These are phyloP conservation scores for Agroathelia rolfsii DNA, from an alignment of 1,284 basidiomycete genomes.

Conservation along the genomic window DNA sequence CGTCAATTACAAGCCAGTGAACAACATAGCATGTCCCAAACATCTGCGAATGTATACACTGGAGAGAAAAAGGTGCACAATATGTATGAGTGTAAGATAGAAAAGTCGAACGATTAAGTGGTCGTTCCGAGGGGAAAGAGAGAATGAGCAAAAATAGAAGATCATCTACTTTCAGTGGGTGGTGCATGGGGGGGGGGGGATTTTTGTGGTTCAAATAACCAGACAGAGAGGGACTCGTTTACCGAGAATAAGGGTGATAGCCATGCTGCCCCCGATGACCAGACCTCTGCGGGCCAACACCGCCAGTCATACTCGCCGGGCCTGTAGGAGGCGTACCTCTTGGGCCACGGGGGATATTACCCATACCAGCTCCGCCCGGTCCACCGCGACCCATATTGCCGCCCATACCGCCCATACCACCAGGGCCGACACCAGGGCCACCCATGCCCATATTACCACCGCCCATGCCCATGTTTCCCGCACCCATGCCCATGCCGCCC, in stretches of 20 bases:
- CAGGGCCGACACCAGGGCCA: conserved; percentile 18
- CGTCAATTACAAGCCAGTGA: no score
- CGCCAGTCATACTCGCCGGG: conserved; percentile 32
- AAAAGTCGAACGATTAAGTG: no score
- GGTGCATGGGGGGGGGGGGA: no score
- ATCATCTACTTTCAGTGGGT: no score
- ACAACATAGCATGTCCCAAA: no score
- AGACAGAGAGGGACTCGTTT: no score
- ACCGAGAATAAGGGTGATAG: conserved; percentile 74
- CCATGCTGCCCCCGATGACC: conserved; percentile 64
- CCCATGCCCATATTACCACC: conserved; percentile 30
- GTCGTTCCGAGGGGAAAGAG: no score
- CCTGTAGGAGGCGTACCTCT: conserved; percentile 45
- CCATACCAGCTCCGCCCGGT: conserved; percentile 36
- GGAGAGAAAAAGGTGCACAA: no score
- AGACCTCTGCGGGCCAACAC: conserved; percentile 66
- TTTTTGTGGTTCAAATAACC: no score
- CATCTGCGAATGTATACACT: no score
- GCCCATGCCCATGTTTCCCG: conserved; percentile 32
- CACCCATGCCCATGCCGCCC: conserved; percentile 25
- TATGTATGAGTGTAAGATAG: no score
- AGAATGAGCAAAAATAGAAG: no score
- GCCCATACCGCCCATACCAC: conserved; percentile 28
- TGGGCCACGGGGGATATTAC: conserved; percentile 59
- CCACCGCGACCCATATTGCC: conserved; percentile 35